These are phyloP conservation scores for Skeletonema grethae DNA, from an alignment of 108 stramenopile genomes.

Conservation along the genomic window DNA sequence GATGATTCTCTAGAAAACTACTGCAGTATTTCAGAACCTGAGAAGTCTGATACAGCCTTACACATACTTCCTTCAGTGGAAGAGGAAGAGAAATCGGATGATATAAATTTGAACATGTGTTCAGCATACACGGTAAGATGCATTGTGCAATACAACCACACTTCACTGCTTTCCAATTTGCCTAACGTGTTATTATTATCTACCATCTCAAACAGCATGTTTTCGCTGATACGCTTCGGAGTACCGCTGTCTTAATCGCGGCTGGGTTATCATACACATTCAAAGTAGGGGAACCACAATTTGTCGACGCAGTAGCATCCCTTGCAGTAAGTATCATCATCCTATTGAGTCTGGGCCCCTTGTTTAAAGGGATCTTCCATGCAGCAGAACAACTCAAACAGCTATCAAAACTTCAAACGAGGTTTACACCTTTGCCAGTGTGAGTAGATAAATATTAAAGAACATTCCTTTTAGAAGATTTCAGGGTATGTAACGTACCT, in stretches of 20 bases:
- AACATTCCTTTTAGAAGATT: background rate
- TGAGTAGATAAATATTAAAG: background rate
- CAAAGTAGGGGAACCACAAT: slow-evolving; percentile 52
- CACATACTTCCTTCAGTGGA: slow-evolving; percentile 8
- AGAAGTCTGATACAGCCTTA: slow-evolving; percentile 11
- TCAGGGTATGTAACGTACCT: too few relatives aligned
- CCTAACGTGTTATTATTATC: background rate
- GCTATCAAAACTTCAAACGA: slow-evolving; percentile 18
- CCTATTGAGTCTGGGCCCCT: slow-evolving; percentile 60
- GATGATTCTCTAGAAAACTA: slow-evolving; percentile 17
- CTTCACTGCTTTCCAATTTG: background rate
- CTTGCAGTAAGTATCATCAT: slow-evolving; percentile 76
- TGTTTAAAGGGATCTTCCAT: slow-evolving; percentile 46
- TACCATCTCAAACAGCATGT: slow-evolving; percentile 57
- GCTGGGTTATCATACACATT: slow-evolving; percentile 55
- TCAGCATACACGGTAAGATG: slow-evolving; percentile 78
- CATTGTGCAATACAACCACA: background rate
- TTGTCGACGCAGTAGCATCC: slow-evolving; percentile 76
- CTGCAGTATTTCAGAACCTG: slow-evolving; percentile 22
- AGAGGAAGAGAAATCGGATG: slow-evolving; percentile 19
- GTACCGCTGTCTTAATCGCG: slow-evolving; percentile 72
- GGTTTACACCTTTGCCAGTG: background rate
- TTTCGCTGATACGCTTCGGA: slow-evolving; percentile 84
- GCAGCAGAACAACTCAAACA: slow-evolving; percentile 25
- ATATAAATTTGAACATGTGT: slow-evolving; percentile 81